Evolutionary conservation across 2,329 filamentous ascomycete species (phyloP), one percentile per base, ranked within the genome.

Genomic region (Aureobasidium subglaciale): DNA sequence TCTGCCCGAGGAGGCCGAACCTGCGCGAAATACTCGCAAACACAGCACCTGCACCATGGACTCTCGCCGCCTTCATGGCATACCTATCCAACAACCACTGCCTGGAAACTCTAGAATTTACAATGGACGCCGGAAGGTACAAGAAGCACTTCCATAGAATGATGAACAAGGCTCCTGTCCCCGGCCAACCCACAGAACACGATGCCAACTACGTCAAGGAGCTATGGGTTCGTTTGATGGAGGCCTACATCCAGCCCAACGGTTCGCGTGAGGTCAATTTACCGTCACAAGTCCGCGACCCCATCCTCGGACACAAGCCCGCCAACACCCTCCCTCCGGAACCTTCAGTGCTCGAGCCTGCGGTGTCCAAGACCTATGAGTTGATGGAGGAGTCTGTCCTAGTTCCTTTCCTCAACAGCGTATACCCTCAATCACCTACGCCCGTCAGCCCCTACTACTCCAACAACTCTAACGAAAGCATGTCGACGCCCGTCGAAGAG

Each of bases 31-130:
- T 99, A 25, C 81, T 99, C 41, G 82, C 88, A 61, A 93, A 96
- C 72, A 83, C 82, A 41, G 88, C 93, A 32, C 84, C 88, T 8
- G 85, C 90, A 37, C 93, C 93, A 62, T 97, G 90, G 80, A 96
- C 91, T 0, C 78, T 96, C 8, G 85, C 84, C 58, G 92, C 92
- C 29, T 97, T 97, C 71, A 97, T 93, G 83, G 91, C 91, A 56
- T 97, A 95, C 66, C 80, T 97, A 4, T 96, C 92, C 1, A 91
- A 95, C 67, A 97, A 97, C 66, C 92, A 97, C 72, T 99, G 93
- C 68, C 77, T 97, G 61, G 93, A 99, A 71, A 96, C 91, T 1
- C 78, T 99, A 35, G 93, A 97, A 68, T 99, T 99, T 70, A 96
- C 91, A 37, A 86, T 96, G 78, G 93, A 96, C 69, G 88, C 92